Evolutionary conservation across 202 grass and related monocot genomes (phyloP).

Genomic region (Dendrocalamus latiflorus): DNA sequence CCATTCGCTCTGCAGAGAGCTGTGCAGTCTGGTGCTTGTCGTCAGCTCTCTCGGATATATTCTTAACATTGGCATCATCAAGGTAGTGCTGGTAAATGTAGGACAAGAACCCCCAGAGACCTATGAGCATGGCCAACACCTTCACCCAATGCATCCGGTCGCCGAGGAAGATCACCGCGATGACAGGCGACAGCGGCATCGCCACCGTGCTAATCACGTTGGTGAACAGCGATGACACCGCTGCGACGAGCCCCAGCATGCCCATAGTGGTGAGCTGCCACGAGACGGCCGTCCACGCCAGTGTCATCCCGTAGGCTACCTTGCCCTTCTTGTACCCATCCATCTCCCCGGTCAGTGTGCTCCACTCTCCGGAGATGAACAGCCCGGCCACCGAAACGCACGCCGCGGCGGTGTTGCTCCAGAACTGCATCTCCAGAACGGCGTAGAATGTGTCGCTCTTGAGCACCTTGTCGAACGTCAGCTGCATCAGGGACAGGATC

Average conservation of each 20-base stretch:
- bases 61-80: conserved; percentile 40
- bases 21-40: background rate
- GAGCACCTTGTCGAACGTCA: conserved; percentile 55
- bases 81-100: conserved; percentile 66
- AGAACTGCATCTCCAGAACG: conserved; percentile 58
- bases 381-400: conserved; percentile 34
- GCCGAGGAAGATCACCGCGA: conserved; percentile 56
- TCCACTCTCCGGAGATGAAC: conserved; percentile 52
- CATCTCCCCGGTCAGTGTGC: conserved; percentile 36
- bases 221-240: conserved; percentile 65
- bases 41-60: background rate
- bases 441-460: conserved; percentile 22
- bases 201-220: conserved; percentile 61
- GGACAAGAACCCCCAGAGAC: conserved; percentile 52
- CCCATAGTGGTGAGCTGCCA: conserved; percentile 60
- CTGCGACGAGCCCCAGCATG: conserved; percentile 47
- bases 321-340: conserved; percentile 33
- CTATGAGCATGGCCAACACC: conserved; percentile 52
- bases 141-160: conserved; percentile 55
- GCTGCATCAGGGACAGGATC: conserved; percentile 57
- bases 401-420: conserved; percentile 43
- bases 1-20: background rate
- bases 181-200: conserved; percentile 42
- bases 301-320: conserved; percentile 55
- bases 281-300: conserved; percentile 43